Base-by-base conservation (phyloP, 2,329 filamentous ascomycete genomes). In the Colletotrichum sp. region DNA sequence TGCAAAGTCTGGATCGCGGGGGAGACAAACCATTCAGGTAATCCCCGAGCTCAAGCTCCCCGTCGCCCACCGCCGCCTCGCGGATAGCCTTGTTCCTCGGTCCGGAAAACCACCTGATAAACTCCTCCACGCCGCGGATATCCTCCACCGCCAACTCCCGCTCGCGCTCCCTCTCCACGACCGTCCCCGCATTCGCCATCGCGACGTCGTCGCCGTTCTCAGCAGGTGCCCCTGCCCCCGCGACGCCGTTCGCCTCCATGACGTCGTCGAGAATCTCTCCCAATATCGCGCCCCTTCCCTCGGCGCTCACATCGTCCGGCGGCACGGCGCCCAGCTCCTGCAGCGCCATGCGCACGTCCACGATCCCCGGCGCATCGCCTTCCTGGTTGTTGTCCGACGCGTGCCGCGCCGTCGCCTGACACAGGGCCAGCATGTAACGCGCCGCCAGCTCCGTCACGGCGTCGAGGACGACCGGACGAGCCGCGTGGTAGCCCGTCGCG, bases 401-500 rank as follows among this genome's bases (percentile, higher is more conserved):
- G 83, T 96, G 93, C 29, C 88, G 86, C 5, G 93, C 93, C 1
- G 95, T 93, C 43, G 91, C 89, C 75, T 92, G 90, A 75, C 94
- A 94, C 24, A 98, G 90, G 5, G 94, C 86, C 27, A 91, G 86
- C 72, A 98, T 86, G 83, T 98, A 98, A 77, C 94, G 92, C 57
- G 93, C 94, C 1, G 95, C 93, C 9, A 98, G 89, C 83, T 98
- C 95, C 16, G 95, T 94, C n/a, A 98, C 83, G 12, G 94, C 93
- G 84, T 98, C 96, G 71, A 98, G 88, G 8, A 97, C 95, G 5
- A 93, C 93, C 3, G 95, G 93, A 69, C 92, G 92, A 65, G 95
- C 94, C 55, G 93, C 89, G 82, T 97, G 94, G 85, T 97, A 98
- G 81, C 96, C 96, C 29, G 95, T 93, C 34, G 96, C 95, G 80